Base-by-base conservation (phyloP, 208 protist species). In the Crithidia bombi region DNA sequence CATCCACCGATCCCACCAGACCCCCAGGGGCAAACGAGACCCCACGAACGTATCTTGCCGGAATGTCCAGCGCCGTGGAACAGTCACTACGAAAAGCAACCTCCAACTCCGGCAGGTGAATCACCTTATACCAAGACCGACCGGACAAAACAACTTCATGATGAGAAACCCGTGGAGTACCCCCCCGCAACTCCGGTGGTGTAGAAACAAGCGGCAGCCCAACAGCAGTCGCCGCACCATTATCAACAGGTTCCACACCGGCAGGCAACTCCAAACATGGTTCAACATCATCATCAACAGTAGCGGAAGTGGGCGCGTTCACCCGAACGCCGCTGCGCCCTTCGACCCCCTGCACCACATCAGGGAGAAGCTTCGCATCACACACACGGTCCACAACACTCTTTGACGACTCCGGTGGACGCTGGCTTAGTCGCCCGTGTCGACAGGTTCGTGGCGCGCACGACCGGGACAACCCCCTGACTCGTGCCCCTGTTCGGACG, bases 41-140 rank as follows among this genome's bases (percentile, higher is more conserved):
- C 5, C 80, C 43, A 30, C 38, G 41, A 0, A 89, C 65, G 39
- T 61, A 49, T 17, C 33, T 57, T 0, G n/a, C 12, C 3, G 68
- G 41, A 28, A 89, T 28, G 9, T 38, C 62, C 0, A 85, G 36
- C 5, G 79, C 69, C 28, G 33, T 69, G 0, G 79, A 73, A 30
- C 85, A 71, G 47, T 89, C 83, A 0, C 11, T 2, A 12, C 69
- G 71, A 44, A 89, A 75, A 0, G 67, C 44, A 23, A 62, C 57
- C 7, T 2, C 15, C 4, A 80, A 12, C 0, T 25, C 33, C 3
- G 64, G 43, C 28, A 46, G 2, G 1, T 4, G 4, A 9, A 62
- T 14, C 3, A 78, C 56, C 33, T 23, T 66, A 0, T 43, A 54
- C 73, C 73, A 74, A 4, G 64, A 38, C 1, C 32, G 28, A 5